phyloP scores from a whole-genome alignment of 148 eudicot genomes.

The Pharnaceum exiguum region DNA sequence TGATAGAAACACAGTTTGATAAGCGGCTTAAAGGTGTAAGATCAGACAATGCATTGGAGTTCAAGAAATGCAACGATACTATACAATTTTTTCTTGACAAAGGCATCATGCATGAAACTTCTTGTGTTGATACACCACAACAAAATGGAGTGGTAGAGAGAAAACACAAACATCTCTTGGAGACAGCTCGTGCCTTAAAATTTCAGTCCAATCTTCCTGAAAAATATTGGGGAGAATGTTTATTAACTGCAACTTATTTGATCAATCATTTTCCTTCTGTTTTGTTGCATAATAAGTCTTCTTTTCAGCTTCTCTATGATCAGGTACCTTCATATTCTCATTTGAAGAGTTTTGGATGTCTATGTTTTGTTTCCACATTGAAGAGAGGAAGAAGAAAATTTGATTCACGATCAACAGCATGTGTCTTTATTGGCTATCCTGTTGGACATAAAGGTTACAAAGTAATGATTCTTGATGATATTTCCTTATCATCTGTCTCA shows the following conservation, averaged over 20 bases:
- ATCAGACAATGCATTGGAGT: not conserved
- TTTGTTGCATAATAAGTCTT: not conserved
- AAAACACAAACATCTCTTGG: not conserved
- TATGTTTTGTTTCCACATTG: not conserved
- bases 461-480: not conserved
- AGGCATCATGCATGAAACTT: not conserved
- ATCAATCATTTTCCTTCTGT: not conserved
- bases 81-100: not conserved
- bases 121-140: not conserved
- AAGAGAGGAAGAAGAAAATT: not conserved
- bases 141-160: not conserved
- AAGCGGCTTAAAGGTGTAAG: not conserved
- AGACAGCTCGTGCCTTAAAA: not conserved
- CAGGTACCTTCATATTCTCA: not conserved
- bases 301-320: not conserved
- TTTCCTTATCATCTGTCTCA: too few species aligned
- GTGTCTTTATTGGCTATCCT: not conserved
- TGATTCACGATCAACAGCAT: not conserved
- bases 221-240: not conserved
- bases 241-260: not conserved
- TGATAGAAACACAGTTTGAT: not conserved
- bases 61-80: not conserved
- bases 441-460: not conserved
- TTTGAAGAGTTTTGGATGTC: not conserved
- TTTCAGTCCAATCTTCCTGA: not conserved